These are phyloP conservation scores for Wickerhamiella shivajii DNA, from an alignment of 805 yeast genomes.

Conservation along the genomic window DNA sequence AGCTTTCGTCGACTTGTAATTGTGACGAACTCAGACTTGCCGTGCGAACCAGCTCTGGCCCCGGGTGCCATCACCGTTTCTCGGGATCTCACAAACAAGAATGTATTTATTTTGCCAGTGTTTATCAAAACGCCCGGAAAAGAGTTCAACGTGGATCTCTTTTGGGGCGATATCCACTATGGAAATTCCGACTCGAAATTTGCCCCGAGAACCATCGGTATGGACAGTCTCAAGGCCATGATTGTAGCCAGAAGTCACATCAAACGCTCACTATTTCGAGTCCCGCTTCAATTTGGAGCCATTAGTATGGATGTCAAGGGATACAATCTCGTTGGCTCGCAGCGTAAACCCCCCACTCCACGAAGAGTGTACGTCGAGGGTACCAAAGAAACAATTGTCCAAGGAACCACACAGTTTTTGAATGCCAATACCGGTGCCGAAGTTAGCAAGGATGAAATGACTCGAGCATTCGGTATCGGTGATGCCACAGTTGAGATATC, in stretches of 20 bases:
- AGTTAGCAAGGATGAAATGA: constrained; percentile 24
- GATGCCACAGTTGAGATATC: constrained; percentile 24
- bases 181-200: not conserved
- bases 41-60: not conserved
- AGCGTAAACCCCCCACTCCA: constrained; percentile 37
- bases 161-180: constrained; percentile 12
- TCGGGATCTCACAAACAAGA: constrained; percentile 14
- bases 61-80: constrained; percentile 19
- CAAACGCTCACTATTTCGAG: constrained; percentile 9
- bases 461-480: constrained; percentile 34
- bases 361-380: constrained; percentile 40
- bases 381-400: constrained; percentile 38
- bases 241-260: constrained; percentile 10
- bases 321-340: constrained; percentile 43
- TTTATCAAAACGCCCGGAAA: constrained; percentile 7
- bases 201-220: constrained; percentile 7
- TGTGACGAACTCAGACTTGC: constrained; percentile 15
- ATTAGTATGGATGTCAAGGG: constrained; percentile 59
- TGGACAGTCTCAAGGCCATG: constrained; percentile 4
- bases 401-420: constrained; percentile 29
- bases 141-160: constrained; percentile 11
- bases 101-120: constrained; percentile 14
- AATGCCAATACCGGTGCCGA: constrained; percentile 33
- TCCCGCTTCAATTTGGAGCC: constrained; percentile 6
- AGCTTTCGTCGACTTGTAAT: constrained; percentile 12